phyloP scores from a whole-genome alignment of 352 stramenopile genomes.

The Phytopythium boreale region DNA sequence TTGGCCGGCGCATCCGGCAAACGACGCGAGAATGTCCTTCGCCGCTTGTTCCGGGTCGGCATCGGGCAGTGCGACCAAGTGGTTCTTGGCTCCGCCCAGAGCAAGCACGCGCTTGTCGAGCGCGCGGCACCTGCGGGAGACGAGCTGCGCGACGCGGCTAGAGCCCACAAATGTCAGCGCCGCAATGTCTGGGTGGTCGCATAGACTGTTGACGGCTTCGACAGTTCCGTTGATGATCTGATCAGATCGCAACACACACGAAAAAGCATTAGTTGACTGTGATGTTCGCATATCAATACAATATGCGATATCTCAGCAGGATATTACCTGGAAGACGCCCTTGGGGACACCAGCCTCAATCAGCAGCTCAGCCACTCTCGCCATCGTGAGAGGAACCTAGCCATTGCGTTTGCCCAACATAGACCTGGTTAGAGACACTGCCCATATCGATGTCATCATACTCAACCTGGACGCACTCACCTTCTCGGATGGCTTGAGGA shows the following conservation, averaged over 20 bases:
- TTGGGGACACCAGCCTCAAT: slow-evolving; percentile 91
- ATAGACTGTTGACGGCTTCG: slow-evolving; percentile 90
- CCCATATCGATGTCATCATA: not conserved
- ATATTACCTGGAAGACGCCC: slow-evolving; percentile 90
- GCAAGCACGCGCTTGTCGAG: slow-evolving; percentile 95
- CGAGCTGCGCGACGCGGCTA: slow-evolving; percentile 90
- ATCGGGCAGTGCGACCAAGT: slow-evolving; percentile 94
- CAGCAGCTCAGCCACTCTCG: slow-evolving; percentile 83
- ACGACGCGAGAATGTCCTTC: slow-evolving; percentile 95
- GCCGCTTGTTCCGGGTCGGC: slow-evolving; percentile 90
- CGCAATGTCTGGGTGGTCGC: slow-evolving; percentile 87
- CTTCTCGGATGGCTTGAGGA: slow-evolving; percentile 98
- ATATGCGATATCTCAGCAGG: not conserved
- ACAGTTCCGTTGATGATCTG: slow-evolving; percentile 93
- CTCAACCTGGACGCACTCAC: slow-evolving; percentile 21
- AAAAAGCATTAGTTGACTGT: not conserved
- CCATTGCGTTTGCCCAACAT: not conserved
- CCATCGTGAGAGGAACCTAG: slow-evolving; percentile 91
- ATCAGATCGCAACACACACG: not conserved
- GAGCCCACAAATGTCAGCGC: slow-evolving; percentile 96
- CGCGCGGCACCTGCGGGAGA: slow-evolving; percentile 86
- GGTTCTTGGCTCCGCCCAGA: slow-evolving; percentile 97
- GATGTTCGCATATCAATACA: not conserved
- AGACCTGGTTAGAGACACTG: not conserved
- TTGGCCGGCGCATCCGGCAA: slow-evolving; percentile 95